Evolutionary conservation across 306 rosid species (phyloP), one percentile per base, ranked within the genome.

Genomic region (Rubus parviflorus): DNA sequence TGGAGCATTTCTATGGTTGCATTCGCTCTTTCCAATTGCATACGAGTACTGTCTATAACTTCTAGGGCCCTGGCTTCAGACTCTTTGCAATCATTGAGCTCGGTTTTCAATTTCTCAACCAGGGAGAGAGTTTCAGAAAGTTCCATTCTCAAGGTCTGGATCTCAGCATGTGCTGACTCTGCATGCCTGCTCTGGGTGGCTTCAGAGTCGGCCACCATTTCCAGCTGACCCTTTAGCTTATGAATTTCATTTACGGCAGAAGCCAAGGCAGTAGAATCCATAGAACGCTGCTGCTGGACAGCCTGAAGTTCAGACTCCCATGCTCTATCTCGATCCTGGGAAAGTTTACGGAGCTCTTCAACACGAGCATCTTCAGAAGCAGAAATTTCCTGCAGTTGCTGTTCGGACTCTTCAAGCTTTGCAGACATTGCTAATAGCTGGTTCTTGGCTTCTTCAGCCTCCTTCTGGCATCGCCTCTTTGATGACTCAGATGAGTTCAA

Each of bases 231-330:
- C 77, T 89, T 90, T 87, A 92, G 91, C 84, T 87, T 92, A 83
- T 94, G 98, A 56, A 92, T 86, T 82, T 94, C 98, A 65, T 88
- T 89, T 80, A 84, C 85, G 51, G 97, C 89, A 80, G 98, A 92
- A 77, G 83, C 81, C 69, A 92, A 67, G 58, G 97, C 91, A 53
- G 96, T 30, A 53, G 95, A 88, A 75, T 94, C 98, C 91, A 90
- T 90, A n/a, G 97, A 75, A 48, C 93, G 96, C 83, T 94, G 98
- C 81, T 88, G 86, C 82, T 87, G 94, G 70, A 90, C 87, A 51
- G 97, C 98, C 85, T 90, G 93, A 16, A 94, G 93, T 72, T 94
- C 98, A 22, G 97, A 94, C 60, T 94, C 89, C 98, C 98, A 94
- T 7, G 87, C 98, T 81, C 87, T 77, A 80, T 94, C 98, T 0